A percentile compares a stretch with the other conserved stretches of the same genome.
phyloP scores from a whole-genome alignment of 2,329 filamentous ascomycete genomes.

The Aspergillus sp. region DNA sequence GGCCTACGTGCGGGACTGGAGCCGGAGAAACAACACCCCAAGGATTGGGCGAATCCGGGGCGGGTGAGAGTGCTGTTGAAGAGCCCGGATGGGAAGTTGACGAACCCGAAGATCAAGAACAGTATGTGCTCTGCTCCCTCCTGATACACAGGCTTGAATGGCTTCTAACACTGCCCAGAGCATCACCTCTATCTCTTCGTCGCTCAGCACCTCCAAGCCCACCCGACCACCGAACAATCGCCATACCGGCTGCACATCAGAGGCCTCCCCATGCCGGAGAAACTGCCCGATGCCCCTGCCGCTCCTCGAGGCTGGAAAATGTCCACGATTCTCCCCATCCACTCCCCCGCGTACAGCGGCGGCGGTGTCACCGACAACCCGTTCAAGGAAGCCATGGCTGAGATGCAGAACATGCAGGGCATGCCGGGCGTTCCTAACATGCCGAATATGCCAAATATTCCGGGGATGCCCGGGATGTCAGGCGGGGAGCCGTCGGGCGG shows the following conservation, averaged over 20 bases:
- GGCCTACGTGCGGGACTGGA: conserved; percentile 62
- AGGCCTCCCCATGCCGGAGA: conserved; percentile 58
- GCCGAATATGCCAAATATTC: conserved; percentile 43
- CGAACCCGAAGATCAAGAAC: conserved; percentile 51
- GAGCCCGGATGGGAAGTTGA: conserved; percentile 41
- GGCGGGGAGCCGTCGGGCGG: conserved; percentile 20
- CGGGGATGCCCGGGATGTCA: conserved; percentile 45
- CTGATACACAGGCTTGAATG: conserved; percentile 1
- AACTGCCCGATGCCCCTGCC: conserved; percentile 63
- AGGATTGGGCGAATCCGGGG: conserved; percentile 96
- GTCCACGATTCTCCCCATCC: conserved; percentile 69
- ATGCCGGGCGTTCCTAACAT: conserved; percentile 35
- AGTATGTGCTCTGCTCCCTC: conserved; percentile 38
- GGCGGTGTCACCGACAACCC: conserved; percentile 92
- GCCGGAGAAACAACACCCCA: conserved; percentile 83
- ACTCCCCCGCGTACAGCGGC: conserved; percentile 81
- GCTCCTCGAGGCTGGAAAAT: conserved; percentile 88
- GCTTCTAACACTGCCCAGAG: conserved; percentile 36
- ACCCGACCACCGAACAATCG: conserved; percentile 66
- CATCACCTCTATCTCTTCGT: conserved; percentile 81
- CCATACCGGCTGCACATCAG: conserved; percentile 64
- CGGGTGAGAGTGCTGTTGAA: conserved; percentile 70
- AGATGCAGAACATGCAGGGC: conserved; percentile 56
- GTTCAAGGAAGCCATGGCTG: conserved; percentile 92
- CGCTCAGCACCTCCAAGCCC: conserved; percentile 61